Conservation (phyloP, 225 moss, liverwort and hornwort species). For the Polytrichum formosum region DNA sequence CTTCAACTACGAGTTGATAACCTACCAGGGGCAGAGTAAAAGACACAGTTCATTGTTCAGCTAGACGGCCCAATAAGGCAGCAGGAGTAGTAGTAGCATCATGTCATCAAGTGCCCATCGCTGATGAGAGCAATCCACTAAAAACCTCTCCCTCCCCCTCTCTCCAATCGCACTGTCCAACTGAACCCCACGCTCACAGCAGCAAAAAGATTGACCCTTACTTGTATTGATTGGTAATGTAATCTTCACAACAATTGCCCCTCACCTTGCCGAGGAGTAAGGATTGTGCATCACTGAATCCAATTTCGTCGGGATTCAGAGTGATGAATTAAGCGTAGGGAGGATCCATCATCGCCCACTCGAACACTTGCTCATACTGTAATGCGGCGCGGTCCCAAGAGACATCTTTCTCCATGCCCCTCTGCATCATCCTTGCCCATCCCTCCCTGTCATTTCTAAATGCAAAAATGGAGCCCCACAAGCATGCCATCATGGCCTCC, state of each 20-base stretch:
- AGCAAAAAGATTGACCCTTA: too few species aligned
- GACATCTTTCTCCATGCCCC: slow-evolving; percentile 87
- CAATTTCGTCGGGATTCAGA: not conserved
- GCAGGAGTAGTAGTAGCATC: too few species aligned
- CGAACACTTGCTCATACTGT: slow-evolving; percentile 99
- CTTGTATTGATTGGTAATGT: too few species aligned
- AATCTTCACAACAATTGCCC: not conserved
- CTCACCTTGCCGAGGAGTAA: not conserved
- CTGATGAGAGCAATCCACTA: too few species aligned
- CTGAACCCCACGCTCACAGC: too few species aligned
- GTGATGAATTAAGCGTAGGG: slow-evolving; percentile 59
- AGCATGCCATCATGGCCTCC: slow-evolving; percentile 64
- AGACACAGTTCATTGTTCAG: too few species aligned
- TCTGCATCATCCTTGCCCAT: slow-evolving; percentile 68
- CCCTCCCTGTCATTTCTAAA: slow-evolving; percentile 56
- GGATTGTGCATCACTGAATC: not conserved
- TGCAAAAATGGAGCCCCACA: slow-evolving; percentile 75
- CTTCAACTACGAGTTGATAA: too few species aligned
- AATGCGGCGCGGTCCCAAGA: slow-evolving; percentile 92
- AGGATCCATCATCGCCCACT: slow-evolving; percentile 89
- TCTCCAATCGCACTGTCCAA: too few species aligned
- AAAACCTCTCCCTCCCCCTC: too few species aligned
- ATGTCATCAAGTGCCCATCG: too few species aligned
- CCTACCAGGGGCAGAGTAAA: too few species aligned
- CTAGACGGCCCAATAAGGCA: too few species aligned